Percentiles rank a stretch among this genome's conserved stretches.
Conservation (phyloP, 2,329 filamentous ascomycete genomes). For the Sporothrix globosa region DNA sequence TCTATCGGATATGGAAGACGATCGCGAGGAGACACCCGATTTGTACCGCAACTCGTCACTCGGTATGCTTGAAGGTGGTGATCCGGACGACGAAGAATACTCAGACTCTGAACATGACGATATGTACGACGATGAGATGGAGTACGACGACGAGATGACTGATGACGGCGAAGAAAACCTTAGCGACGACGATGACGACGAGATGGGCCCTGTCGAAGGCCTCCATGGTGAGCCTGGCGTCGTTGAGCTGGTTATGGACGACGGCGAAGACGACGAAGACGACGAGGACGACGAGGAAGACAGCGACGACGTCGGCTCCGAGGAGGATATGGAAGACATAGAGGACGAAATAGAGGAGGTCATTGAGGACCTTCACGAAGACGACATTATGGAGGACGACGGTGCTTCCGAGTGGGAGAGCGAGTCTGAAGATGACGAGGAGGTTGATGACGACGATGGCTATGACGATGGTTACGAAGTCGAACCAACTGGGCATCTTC, state of each 20-base stretch:
- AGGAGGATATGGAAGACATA: constrained; percentile 50
- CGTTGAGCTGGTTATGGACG: constrained; percentile 79
- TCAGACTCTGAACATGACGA: constrained; percentile 77
- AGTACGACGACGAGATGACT: constrained; percentile 78
- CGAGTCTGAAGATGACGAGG: constrained; percentile 60
- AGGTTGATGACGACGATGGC: constrained; percentile 56
- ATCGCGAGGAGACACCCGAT: constrained; percentile 93
- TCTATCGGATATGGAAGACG: constrained; percentile 82
- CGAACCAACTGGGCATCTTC: constrained; percentile 6
- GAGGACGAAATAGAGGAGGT: constrained; percentile 58
- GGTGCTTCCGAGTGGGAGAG: constrained; percentile 65
- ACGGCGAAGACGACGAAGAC: constrained; percentile 65
- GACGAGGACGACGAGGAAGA: constrained; percentile 53
- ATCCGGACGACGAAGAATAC: constrained; percentile 71
- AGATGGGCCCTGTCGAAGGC: constrained; percentile 84
- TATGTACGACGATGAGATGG: constrained; percentile 95
- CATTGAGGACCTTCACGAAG: constrained; percentile 66
- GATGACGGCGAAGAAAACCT: constrained; percentile 82
- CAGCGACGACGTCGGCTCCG: constrained; percentile 51
- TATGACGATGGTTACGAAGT: constrained; percentile 38
- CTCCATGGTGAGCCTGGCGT: constrained; percentile 64
- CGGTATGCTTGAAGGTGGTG: constrained; percentile 86
- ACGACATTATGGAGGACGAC: constrained; percentile 63
- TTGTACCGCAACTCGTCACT: constrained; percentile 95
- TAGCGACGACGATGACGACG: constrained; percentile 86